Evolutionary conservation across 495 filamentous ascomycete genomes (phyloP), one percentile per base, ranked within the genome.

Genomic region (Tuber aestivum): DNA sequence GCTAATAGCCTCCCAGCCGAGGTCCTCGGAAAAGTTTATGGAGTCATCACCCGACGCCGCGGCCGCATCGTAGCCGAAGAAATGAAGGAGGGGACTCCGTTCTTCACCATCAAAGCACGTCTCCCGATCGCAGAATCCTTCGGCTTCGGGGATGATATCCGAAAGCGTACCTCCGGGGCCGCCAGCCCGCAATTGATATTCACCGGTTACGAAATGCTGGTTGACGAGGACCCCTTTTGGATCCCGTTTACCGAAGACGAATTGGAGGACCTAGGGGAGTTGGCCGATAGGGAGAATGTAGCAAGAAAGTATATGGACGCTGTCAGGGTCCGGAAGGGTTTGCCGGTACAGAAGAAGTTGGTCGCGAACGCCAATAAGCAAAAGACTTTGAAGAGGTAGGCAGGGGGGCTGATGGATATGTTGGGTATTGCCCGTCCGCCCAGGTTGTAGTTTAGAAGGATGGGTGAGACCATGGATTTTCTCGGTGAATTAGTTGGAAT

Each of bases 221-320:
- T 89, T 70, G 92, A 99, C 82, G 89, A 92, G 81, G 95, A 99
- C 87, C 95, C 95, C 1, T 97, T 94, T 87, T 99, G 95, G 95
- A 93, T 94, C 72, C 95, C 95, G 45, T 92, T 92, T 79, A 98
- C 95, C 20, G 95, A 98, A 83, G 95, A 98, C 83, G 94, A 99
- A 78, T 84, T 99, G 71, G 95, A 99, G 87, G 95, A 99, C 87
- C 85, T 98, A 72, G 95, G 95, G 44, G 94, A 98, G 87, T 86
- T 92, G 81, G 96, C 92, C 45, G 95, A 98, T 85, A 87, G 87
- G 72, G 94, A 98, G 87, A 97, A 97, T 86, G 91, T 98, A 70
- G 96, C 95, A 27, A 97, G 94, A 89, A 86, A 91, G 84, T 97
- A 97, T 86, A 93, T 98, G 91, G 96, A 99, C 85, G 86, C 87